Conservation (phyloP, 2,329 filamentous ascomycete species). For the Penicillium olsonii region DNA sequence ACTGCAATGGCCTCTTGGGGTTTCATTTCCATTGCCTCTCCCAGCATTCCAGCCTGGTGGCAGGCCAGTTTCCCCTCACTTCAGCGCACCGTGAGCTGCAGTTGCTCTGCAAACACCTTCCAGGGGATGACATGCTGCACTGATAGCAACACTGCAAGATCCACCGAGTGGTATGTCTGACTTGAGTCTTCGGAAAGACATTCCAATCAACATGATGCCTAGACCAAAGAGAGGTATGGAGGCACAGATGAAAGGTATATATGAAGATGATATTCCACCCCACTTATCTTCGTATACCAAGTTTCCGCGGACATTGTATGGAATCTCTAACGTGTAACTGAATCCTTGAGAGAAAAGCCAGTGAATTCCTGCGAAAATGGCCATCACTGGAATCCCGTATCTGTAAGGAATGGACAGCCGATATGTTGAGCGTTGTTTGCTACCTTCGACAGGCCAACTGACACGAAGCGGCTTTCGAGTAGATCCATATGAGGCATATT, state of each 20-base stretch:
- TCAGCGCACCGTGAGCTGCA: constrained; percentile 21
- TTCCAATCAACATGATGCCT: background rate
- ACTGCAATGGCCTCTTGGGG: constrained; percentile 9
- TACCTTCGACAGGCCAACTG: constrained; percentile 36
- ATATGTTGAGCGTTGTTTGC: constrained; percentile 47
- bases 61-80: constrained; percentile 29
- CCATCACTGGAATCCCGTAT: constrained; percentile 34
- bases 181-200: constrained; percentile 19
- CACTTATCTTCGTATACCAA: background rate
- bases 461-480: constrained; percentile 47
- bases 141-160: constrained; percentile 34
- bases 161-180: constrained; percentile 30
- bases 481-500: constrained; percentile 49
- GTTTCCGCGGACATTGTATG: constrained; percentile 15
- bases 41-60: background rate
- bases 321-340: constrained; percentile 41
- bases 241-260: background rate
- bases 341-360: constrained; percentile 51
- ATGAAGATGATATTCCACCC: constrained; percentile 1
- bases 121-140: constrained; percentile 33
- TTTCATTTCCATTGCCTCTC: background rate
- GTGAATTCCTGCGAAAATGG: constrained; percentile 40
- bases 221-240: constrained; percentile 8
- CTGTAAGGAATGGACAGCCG: constrained; percentile 46
- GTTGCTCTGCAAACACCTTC: constrained; percentile 18